A percentile compares a stretch with the other conserved stretches of the same genome.
phyloP scores from a whole-genome alignment of 1,284 basidiomycete species.

The Leccinum subrobustum region DNA sequence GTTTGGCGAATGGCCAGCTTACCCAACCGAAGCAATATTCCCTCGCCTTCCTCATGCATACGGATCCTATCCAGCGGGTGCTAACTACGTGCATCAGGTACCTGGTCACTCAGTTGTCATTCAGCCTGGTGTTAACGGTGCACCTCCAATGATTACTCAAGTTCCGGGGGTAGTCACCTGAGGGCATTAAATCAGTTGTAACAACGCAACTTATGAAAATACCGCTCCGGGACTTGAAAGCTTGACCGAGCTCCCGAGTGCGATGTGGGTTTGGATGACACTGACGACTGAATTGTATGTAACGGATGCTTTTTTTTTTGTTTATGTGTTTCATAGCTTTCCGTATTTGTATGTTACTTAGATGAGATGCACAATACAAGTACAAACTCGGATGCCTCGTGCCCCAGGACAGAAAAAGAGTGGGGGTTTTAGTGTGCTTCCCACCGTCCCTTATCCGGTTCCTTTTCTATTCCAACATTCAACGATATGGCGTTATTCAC shows the following conservation, averaged over 20 bases:
- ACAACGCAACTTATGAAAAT: not conserved
- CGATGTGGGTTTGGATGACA: constrained; percentile 5
- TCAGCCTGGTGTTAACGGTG: constrained; percentile 62
- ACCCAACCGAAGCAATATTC: constrained; percentile 29
- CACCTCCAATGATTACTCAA: constrained; percentile 59
- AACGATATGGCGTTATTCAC: constrained; percentile 32
- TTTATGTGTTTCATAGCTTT: constrained; percentile 7
- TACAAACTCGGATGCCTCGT: constrained; percentile 27
- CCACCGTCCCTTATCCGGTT: constrained; percentile 28
- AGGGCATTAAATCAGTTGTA: constrained; percentile 7
- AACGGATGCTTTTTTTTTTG: constrained; percentile 6
- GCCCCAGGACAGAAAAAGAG: constrained; percentile 28
- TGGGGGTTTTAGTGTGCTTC: constrained; percentile 16
- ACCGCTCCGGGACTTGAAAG: not conserved
- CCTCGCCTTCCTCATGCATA: constrained; percentile 22
- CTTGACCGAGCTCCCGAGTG: not conserved
- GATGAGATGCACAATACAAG: constrained; percentile 1
- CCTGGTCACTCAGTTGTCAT: constrained; percentile 70
- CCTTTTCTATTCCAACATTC: constrained; percentile 11
- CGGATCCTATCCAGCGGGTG: constrained; percentile 23
- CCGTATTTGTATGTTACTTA: constrained; percentile 10
- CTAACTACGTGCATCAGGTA: constrained; percentile 41
- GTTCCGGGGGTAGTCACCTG: constrained; percentile 45
- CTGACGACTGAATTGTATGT: constrained; percentile 7
- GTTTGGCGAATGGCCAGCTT: constrained; percentile 50